Base-by-base conservation (phyloP, 441 rosid species). In the Breynia disticha region DNA sequence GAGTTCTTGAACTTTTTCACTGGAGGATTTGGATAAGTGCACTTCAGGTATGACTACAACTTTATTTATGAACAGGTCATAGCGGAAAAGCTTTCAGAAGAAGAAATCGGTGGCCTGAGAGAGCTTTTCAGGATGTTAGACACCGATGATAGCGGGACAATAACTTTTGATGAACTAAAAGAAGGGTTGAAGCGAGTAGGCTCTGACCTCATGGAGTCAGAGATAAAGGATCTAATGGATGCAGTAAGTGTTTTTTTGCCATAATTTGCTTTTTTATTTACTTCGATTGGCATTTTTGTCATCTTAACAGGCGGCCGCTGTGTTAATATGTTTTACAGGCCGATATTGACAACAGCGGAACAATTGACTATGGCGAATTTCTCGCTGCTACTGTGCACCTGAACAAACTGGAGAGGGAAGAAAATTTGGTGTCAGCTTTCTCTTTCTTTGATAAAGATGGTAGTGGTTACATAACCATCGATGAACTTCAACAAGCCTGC, bases 401-500 rank as follows among this genome's bases (percentile, higher is more conserved):
- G 32, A 87, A 84, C 65, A 87, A 84, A 63, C 64, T 80, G 67
- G 90, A 87, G 61, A 79, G 87, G 50, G 96, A 84, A 57, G 96
- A 87, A 57, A 79, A 87, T 62, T 68, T 87, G 63, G 65, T 73
- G 41, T 82, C 84, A 17, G 94, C 94, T 12, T 87, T 87, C 72
- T 54, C 90, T 3, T 87, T 64, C 64, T 87, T 87, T 37, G 96
- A 87, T 68, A 87, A 79, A 74, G 95, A 87, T n/a, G 81, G 84
- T 17, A 87, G 93, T n/a, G 90, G 93, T 11, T 82, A 82, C 67
- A 87, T 87, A 64, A 87, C 95, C 24, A 65, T 72, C 17, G 93
- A 87, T 21, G 95, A 87, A 73, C 84, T 87, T 67, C 93, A 87
- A 66, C 80, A 77, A 56, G 93, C 95, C 8, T 84, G 87, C 78